Conservation (phyloP, 2,329 filamentous ascomycete species). For the Fusarium papillatum region DNA sequence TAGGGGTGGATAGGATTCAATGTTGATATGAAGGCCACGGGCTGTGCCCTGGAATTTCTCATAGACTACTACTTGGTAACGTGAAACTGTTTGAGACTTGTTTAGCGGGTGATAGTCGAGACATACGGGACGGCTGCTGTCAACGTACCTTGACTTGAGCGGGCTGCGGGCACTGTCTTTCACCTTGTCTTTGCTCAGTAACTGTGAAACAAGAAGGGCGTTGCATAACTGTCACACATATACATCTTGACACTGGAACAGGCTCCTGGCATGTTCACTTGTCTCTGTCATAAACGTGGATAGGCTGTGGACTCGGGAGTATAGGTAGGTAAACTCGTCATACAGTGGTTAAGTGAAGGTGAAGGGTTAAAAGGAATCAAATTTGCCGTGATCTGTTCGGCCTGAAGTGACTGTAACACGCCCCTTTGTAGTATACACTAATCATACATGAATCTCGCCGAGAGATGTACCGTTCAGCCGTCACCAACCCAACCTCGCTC, state of each 20-base stretch:
- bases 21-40: neutral
- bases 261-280: neutral
- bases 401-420: constrained; percentile 6
- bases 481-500: neutral
- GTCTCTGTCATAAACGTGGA: neutral
- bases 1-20: constrained; percentile 22
- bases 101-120: neutral
- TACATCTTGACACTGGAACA: neutral
- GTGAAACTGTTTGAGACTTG: neutral
- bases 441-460: constrained; percentile 16
- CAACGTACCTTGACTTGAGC: neutral
- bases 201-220: neutral
- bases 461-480: neutral
- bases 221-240: too few relatives aligned
- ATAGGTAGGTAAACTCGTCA: neutral
- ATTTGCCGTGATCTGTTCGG: neutral
- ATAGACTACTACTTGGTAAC: too few relatives aligned
- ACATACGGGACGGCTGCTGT: neutral
- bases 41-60: neutral
- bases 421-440: constrained; percentile 24
- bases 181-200: neutral
- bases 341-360: neutral
- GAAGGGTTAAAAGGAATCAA: neutral
- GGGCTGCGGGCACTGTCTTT: neutral
- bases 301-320: neutral